phyloP scores from a whole-genome alignment of 2,329 filamentous ascomycete genomes.

The Penicillium decumbens region DNA sequence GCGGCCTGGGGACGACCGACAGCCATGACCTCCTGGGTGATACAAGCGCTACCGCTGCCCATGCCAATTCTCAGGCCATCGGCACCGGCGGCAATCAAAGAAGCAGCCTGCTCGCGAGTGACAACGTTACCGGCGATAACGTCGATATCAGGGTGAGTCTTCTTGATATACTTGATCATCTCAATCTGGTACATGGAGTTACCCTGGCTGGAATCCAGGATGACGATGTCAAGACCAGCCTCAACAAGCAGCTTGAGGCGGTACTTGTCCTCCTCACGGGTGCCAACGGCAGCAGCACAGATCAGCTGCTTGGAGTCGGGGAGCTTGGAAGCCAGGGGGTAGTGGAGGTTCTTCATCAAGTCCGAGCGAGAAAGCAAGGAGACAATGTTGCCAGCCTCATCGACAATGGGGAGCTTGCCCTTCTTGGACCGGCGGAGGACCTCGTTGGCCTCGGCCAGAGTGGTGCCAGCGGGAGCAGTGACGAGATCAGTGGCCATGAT shows the following conservation, averaged over 20 bases:
- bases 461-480: constrained; percentile 78
- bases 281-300: constrained; percentile 91
- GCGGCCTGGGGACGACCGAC: constrained; percentile 94
- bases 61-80: constrained; percentile 98
- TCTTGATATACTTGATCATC: constrained; percentile 96
- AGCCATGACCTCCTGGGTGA: constrained; percentile 99
- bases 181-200: constrained; percentile 99
- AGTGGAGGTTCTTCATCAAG: constrained; percentile 97
- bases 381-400: constrained; percentile 75
- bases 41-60: constrained; percentile 96
- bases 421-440: constrained; percentile 96
- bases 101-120: constrained; percentile 90
- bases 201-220: constrained; percentile 94
- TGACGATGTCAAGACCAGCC: constrained; percentile 88
- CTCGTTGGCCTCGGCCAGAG: constrained; percentile 80
- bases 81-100: constrained; percentile 85
- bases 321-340: constrained; percentile 92
- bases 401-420: constrained; percentile 92
- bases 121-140: constrained; percentile 99
- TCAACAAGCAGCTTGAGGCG: constrained; percentile 85
- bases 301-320: constrained; percentile 97
- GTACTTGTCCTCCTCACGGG: constrained; percentile 84
- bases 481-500: constrained; percentile 96
- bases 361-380: constrained; percentile 93
- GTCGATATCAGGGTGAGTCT: constrained; percentile 76